Conservation (phyloP, 2,329 filamentous ascomycete genomes). For the Metarhizium humberi region DNA sequence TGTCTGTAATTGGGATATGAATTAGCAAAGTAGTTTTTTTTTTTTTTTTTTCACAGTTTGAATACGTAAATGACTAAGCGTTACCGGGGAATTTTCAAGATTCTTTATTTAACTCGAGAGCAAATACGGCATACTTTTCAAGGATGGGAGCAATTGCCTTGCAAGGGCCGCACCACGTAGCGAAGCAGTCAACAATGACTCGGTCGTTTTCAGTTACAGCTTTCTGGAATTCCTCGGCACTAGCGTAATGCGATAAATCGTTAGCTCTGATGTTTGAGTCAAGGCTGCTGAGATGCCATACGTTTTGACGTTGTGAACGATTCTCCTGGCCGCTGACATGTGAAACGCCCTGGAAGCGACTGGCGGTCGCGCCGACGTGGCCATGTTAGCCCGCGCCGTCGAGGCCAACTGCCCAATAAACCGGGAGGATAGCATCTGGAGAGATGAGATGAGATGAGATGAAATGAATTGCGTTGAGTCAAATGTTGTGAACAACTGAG, state of each 20-base stretch:
- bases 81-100: not conserved
- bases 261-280: not conserved
- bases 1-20: conserved; percentile 8
- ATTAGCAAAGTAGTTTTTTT: not conserved
- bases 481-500: not conserved
- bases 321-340: conserved; percentile 30
- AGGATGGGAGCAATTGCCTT: conserved; percentile 76
- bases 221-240: conserved; percentile 48
- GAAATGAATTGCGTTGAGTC: not conserved
- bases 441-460: too few species aligned
- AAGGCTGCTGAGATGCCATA: conserved; percentile 13
- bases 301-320: conserved; percentile 34
- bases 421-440: not conserved
- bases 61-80: not conserved
- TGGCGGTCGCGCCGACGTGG: conserved; percentile 2
- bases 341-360: conserved; percentile 18
- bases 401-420: not conserved
- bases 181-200: conserved; percentile 79
- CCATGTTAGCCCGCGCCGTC: not conserved
- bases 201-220: conserved; percentile 42
- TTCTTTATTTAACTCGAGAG: not conserved
- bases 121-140: conserved; percentile 12
- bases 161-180: conserved; percentile 90
- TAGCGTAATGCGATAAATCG: conserved; percentile 18
- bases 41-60: not conserved